Base-by-base conservation (phyloP, 352 stramenopile genomes). In the Pythium volutum region DNA sequence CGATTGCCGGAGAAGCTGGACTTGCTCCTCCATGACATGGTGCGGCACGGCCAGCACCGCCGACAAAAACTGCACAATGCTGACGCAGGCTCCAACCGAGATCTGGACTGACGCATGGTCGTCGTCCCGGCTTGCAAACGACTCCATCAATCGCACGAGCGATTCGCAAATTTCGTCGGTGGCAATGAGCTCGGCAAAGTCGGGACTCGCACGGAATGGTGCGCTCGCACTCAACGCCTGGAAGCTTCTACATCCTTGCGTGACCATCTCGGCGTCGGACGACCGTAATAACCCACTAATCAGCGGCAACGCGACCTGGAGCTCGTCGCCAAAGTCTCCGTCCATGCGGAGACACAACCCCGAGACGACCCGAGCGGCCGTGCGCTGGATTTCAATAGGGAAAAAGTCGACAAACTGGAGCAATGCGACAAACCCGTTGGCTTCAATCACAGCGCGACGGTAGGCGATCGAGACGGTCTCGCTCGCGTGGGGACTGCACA, bases 331-430 rank as follows among this genome's bases (percentile, higher is more conserved):
- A 0, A 67, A 53, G 2, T 62, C 53, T 2, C 66, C 27, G 0
- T 71, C 63, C 27, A 86, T 75, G 31, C 84, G 68, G 0, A 64
- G 78, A 47, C 80, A 89, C 15, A 90, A 51, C 27, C 81, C 67
- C 0, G 70, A 69, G 10, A 87, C 80, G 20, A 89, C 79, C 0
- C 71, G 70, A 2, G 75, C 79, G 4, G 79, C 81, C 5, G 74
- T 76, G 14, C 81, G 83, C 54, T 93, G 83, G 33, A 85, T 88
- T 48, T 88, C 81, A 38, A 89, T 62, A 16, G 80, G 77, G 55
- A 93, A 93, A 57, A 93, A 93, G 54, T 93, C 83, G 11, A 93
- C 66, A 57, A 88, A 90, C 73, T 93, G 81, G 22, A 93, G 69
- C 41, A 93, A 18, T 39, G 79, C 79, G 8, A 91, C 74, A 41